Conservation (phyloP, 2,329 filamentous ascomycete species). For the Coniochaeta sp. region DNA sequence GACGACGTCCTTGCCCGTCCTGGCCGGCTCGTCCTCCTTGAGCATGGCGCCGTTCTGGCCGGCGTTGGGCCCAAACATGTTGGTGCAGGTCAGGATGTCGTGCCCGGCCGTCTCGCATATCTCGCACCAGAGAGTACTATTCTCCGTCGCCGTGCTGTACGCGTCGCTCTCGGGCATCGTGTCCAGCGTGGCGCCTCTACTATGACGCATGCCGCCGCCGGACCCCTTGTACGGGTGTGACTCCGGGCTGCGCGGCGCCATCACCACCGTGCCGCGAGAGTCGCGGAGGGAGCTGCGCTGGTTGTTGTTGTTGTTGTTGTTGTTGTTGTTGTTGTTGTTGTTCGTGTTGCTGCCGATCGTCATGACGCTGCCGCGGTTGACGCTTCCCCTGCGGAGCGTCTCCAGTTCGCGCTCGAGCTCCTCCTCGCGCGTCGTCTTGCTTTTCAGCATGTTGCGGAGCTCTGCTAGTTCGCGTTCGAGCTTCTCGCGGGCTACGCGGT, state of each 20-base stretch:
- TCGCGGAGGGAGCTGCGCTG: conserved; percentile 56
- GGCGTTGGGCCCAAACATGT: conserved; percentile 61
- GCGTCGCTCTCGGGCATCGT: conserved; percentile 65
- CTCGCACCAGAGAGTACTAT: conserved; percentile 79
- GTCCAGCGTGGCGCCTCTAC: conserved; percentile 49
- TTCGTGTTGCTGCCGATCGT: conserved; percentile 32
- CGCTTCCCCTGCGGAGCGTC: conserved; percentile 43
- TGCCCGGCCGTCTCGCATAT: conserved; percentile 90
- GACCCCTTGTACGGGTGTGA: conserved; percentile 29
- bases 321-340: conserved; percentile 30
- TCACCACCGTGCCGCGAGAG: conserved; percentile 58
- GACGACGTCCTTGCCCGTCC: conserved; percentile 27
- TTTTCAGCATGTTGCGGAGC: conserved; percentile 64
- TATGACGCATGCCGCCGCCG: conserved; percentile 17
- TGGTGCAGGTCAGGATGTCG: conserved; percentile 89
- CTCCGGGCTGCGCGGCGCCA: conserved; percentile 45
- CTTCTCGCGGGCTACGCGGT: conserved; percentile 56
- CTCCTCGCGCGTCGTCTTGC: conserved; percentile 68
- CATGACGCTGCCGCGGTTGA: conserved; percentile 45
- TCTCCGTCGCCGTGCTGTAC: conserved; percentile 64
- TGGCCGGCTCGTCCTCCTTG: conserved; percentile 11
- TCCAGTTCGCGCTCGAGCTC: conserved; percentile 81
- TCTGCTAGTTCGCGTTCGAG: conserved; percentile 77
- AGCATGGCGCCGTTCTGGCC: conserved; percentile 10
- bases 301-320: conserved; percentile 25